Conservation (phyloP, 164 flowering plant species). For the Nymphaea thermarum region DNA sequence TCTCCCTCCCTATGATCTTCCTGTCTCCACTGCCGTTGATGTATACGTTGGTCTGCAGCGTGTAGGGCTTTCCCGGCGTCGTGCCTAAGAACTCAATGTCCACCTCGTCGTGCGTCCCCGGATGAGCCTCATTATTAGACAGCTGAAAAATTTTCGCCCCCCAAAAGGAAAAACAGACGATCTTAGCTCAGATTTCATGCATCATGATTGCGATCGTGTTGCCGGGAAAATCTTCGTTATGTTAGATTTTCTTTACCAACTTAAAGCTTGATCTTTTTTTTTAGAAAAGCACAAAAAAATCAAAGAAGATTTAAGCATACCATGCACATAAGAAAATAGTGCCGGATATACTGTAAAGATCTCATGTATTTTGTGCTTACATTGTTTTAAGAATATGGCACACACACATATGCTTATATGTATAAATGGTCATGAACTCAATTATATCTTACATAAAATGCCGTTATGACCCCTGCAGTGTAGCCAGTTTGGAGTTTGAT, state of each 20-base stretch:
- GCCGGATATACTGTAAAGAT: too few relatives aligned
- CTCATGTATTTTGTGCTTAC: too few relatives aligned
- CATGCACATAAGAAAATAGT: too few relatives aligned
- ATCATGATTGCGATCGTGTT: too few relatives aligned
- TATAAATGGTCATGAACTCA: neutral
- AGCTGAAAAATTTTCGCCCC: conserved; percentile 18
- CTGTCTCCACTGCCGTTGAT: conserved; percentile 67
- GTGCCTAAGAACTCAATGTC: conserved; percentile 19
- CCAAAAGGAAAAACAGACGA: too few relatives aligned
- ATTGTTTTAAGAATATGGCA: neutral
- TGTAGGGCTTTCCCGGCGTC: conserved; percentile 60
- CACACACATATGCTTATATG: neutral
- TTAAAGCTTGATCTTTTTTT: too few relatives aligned
- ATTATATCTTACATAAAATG: conserved; percentile 36
- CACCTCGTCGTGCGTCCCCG: conserved; percentile 63
- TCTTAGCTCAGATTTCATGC: too few relatives aligned
- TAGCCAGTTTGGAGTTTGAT: conserved; percentile 69
- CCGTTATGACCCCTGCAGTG: conserved; percentile 82
- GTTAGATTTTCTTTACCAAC: neutral
- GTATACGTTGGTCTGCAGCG: conserved; percentile 59
- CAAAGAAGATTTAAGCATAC: too few relatives aligned
- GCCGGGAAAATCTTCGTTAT: neutral
- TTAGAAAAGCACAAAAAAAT: too few relatives aligned
- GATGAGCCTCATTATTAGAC: conserved; percentile 56
- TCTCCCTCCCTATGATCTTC: conserved; percentile 50